These are phyloP conservation scores for Chrysoporthe deuterocubensis DNA, from an alignment of 2,329 filamentous ascomycete genomes.

Conservation along the genomic window DNA sequence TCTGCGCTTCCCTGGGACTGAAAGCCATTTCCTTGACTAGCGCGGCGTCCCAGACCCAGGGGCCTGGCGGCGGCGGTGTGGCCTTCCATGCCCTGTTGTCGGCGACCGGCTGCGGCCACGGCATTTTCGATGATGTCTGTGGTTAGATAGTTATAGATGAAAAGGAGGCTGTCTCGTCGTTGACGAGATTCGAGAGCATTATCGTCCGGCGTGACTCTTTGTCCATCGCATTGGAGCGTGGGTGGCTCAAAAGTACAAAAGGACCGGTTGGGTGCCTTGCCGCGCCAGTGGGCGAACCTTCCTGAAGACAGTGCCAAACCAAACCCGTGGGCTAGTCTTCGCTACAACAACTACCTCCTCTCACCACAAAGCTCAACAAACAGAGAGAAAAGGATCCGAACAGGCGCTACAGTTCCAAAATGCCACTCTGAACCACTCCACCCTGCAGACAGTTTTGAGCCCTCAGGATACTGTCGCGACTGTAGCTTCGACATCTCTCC, in stretches of 20 bases:
- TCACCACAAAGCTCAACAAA: background rate
- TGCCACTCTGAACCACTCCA: constrained; percentile 17
- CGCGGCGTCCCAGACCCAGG: background rate
- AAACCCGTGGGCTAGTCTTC: background rate
- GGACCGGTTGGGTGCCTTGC: background rate
- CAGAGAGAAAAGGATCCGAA: background rate
- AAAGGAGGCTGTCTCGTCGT: background rate
- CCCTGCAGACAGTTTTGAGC: constrained; percentile 24
- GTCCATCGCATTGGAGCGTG: background rate
- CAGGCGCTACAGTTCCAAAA: background rate
- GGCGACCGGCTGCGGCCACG: constrained; percentile 10
- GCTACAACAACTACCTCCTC: background rate
- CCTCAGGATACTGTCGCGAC: constrained; percentile 21
- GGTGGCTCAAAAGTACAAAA: background rate
- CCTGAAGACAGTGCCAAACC: too few relatives aligned
- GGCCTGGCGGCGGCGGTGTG: constrained; percentile 1
- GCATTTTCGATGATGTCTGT: constrained; percentile 10
- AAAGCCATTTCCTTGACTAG: constrained; percentile 17
- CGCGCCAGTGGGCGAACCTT: too few relatives aligned
- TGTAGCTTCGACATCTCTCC: constrained; percentile 12
- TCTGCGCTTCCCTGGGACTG: constrained; percentile 13
- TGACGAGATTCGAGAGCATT: background rate
- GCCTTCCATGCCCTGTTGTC: constrained; percentile 1
- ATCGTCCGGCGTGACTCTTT: constrained; percentile 22
- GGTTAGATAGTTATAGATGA: background rate